Evolutionary conservation across 768 basidiomycete genomes (phyloP).

Genomic region (Floccularia luteovirens): DNA sequence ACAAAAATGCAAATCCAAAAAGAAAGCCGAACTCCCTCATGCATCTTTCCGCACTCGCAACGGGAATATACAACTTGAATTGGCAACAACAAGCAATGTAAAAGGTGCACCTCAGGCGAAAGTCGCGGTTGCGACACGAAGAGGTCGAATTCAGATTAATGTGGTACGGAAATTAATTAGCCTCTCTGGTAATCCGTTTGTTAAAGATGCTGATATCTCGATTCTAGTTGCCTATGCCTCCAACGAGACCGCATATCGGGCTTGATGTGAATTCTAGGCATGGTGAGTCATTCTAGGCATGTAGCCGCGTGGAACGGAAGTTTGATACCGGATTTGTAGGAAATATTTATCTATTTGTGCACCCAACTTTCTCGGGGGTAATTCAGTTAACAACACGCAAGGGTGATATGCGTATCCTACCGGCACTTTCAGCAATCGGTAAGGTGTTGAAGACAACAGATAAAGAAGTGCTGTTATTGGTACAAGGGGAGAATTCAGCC

Average conservation of each 20-base stretch:
- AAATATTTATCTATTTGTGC: conserved; percentile 24
- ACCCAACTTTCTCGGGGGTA: conserved; percentile 26
- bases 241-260: conserved; percentile 25
- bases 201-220: conserved; percentile 3
- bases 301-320: background rate
- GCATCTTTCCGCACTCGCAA: conserved; percentile 35
- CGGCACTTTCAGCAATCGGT: conserved; percentile 19
- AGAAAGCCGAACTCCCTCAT: conserved; percentile 19
- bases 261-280: conserved; percentile 25
- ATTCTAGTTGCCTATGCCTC: conserved; percentile 21
- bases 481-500: conserved; percentile 19
- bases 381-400: conserved; percentile 24
- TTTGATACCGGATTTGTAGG: conserved; percentile 15
- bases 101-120: conserved; percentile 20
- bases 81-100: conserved; percentile 28
- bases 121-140: conserved; percentile 25
- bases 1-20: conserved; percentile 15
- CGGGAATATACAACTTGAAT: conserved; percentile 27
- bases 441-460: conserved; percentile 24
- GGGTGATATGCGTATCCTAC: conserved; percentile 24
- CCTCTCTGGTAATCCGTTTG: background rate
- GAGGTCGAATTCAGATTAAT: conserved; percentile 30
- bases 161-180: conserved; percentile 19
- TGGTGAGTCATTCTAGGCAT: conserved; percentile 16
- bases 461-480: conserved; percentile 28